Base-by-base conservation (phyloP, 345 rosid genomes). In the Gynandropsis gynandra region DNA sequence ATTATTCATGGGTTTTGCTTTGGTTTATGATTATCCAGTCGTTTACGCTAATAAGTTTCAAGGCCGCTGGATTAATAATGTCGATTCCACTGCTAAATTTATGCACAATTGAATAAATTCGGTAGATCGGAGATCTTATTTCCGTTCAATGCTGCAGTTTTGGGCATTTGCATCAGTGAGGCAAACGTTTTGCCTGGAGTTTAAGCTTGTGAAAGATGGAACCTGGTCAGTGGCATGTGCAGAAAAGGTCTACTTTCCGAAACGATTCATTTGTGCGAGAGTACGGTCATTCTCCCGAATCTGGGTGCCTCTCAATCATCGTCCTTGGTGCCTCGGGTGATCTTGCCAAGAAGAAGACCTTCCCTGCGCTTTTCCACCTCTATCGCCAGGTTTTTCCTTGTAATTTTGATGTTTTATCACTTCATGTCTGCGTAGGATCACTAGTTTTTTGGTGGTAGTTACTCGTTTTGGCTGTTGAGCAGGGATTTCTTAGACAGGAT, bases 241-340 rank as follows among this genome's bases (percentile, higher is more conserved):
- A 80, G 84, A 78, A 78, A 54, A 76, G 88, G 78, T 66, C 76
- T 33, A 67, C 67, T 62, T 42, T 72, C 0, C 70, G 73, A 56
- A 82, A 51, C 16, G 79, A 83, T 8, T 76, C 87, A 8, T 66
- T 77, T 52, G 29, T 35, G 1, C 68, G 34, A 35, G 86, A 80
- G 19, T 12, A 54, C 4, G 90, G 70, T 33, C 32, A 38, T 60
- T 77, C 56, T 52, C 45, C 65, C 3, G 98, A 83, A 76, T 73
- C 79, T 39, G 97, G 99, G 20, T 78, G 94, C 69, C 88, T 92
- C 54, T 85, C 97, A 8, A 74, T 89, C 58, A 52, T 82, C 27
- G 95, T 89, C 52, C 85, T 89, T 20, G 97, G 97, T 65, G 97
- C 97, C 52, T 85, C 95, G 61, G 95, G 97, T 69, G 97, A 89